Conservation (phyloP, 1,284 basidiomycete genomes). For the Mycosarcoma maydis region DNA sequence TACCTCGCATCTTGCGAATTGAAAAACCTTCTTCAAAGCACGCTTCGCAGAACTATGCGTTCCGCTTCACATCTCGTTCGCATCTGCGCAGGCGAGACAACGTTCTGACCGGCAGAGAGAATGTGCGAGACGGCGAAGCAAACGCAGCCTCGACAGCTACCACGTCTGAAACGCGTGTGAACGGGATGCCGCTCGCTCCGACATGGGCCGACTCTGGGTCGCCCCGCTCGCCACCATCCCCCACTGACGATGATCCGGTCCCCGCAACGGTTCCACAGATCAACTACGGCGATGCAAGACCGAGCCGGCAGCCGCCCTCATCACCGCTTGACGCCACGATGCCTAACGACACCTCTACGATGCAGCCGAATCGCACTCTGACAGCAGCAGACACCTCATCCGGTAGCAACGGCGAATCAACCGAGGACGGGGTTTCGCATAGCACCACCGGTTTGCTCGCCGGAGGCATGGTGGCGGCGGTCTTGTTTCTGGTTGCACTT, state of each 20-base stretch:
- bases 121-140: too few relatives aligned
- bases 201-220: neutral
- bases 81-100: neutral
- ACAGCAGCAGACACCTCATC: neutral
- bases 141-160: too few relatives aligned
- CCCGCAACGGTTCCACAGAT: neutral
- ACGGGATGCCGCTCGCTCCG: neutral
- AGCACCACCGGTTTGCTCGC: constrained; percentile 1
- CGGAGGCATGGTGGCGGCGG: neutral
- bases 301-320: neutral
- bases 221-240: neutral
- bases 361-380: neutral
- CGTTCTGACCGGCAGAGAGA: neutral
- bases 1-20: neutral
- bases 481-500: neutral
- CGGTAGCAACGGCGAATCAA: neutral
- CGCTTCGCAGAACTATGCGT: neutral
- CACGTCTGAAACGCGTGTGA: neutral
- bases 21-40: neutral
- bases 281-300: neutral
- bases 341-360: constrained; percentile 15
- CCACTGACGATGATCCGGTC: neutral
- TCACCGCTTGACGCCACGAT: neutral
- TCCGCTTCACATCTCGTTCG: neutral
- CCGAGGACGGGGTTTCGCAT: neutral